A percentile compares a stretch with the other conserved stretches of the same genome.
Evolutionary conservation across 2,329 filamentous ascomycete genomes (phyloP).

Genomic region (Podosphaera aphanis): DNA sequence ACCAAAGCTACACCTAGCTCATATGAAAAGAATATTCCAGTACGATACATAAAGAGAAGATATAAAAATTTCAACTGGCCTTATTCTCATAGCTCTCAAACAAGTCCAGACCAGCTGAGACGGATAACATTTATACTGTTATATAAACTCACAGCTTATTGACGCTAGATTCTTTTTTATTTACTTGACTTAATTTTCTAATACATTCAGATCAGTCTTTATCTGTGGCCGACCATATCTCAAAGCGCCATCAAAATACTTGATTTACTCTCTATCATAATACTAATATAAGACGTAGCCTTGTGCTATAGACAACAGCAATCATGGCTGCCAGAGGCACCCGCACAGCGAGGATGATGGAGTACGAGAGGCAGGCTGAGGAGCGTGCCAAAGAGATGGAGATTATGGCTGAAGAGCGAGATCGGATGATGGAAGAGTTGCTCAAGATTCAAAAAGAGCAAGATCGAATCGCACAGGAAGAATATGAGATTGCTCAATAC

Average conservation of each 20-base stretch:
- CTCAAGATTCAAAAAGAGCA: conserved; percentile 9
- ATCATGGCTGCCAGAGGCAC: conserved; percentile 10
- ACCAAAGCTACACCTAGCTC: background rate
- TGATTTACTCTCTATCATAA: background rate
- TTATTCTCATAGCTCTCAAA: background rate
- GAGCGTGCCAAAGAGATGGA: conserved; percentile 12
- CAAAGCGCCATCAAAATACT: background rate
- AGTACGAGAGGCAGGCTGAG: conserved; percentile 15
- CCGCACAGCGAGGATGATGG: conserved; percentile 13
- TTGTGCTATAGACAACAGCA: background rate
- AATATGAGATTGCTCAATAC: conserved; percentile 16
- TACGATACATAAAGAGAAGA: no score
- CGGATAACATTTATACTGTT: background rate
- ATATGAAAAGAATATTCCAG: background rate
- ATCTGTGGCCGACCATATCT: background rate
- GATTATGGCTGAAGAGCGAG: conserved; percentile 11
- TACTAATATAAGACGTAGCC: background rate
- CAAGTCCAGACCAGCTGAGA: background rate
- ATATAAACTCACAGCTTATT: background rate
- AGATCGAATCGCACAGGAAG: conserved; percentile 14
- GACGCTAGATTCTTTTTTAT: no score
- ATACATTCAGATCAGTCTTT: background rate
- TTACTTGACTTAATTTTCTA: background rate
- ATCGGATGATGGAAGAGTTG: conserved; percentile 10
- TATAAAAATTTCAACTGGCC: background rate